A percentile compares a stretch with the other conserved stretches of the same genome.
Evolutionary conservation across 441 rosid species (phyloP).

Genomic region (Adansonia rubrostipa): DNA sequence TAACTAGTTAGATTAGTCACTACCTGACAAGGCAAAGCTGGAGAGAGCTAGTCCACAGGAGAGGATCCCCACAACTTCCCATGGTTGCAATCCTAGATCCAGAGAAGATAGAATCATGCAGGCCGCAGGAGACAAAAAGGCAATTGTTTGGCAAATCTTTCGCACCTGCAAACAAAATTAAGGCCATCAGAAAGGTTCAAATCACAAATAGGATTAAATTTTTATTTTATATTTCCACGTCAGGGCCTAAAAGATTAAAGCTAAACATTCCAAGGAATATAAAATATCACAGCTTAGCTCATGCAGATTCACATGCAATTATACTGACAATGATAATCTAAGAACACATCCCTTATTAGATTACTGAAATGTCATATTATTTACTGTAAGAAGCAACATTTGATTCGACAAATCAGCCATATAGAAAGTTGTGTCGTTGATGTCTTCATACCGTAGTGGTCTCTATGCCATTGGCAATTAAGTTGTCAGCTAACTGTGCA

Average conservation of each 20-base stretch:
- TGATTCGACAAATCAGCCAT: not conserved
- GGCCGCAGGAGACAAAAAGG: conserved; percentile 86
- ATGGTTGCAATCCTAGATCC: conserved; percentile 88
- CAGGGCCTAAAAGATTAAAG: conserved; percentile 5
- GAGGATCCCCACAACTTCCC: conserved; percentile 92
- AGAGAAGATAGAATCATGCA: conserved; percentile 88
- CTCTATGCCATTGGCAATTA: conserved; percentile 79
- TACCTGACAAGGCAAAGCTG: conserved; percentile 95
- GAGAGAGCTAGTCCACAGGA: conserved; percentile 87
- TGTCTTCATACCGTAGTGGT: conserved; percentile 67
- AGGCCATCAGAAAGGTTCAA: conserved; percentile 19
- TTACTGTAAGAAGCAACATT: conserved; percentile 1
- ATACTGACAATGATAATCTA: not conserved
- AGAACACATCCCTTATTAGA: conserved; percentile 12
- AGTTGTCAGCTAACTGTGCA: conserved; percentile 84
- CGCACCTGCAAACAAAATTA: conserved; percentile 66
- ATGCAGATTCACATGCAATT: not conserved
- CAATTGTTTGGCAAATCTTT: conserved; percentile 88
- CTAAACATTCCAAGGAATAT: not conserved
- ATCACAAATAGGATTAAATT: not conserved
- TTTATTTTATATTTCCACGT: not conserved
- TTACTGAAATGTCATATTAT: conserved; percentile 4
- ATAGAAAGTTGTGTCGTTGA: conserved; percentile 13
- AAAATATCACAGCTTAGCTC: conserved; percentile 15
- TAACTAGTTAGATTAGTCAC: conserved; percentile 23